Evolutionary conservation across 2,329 filamentous ascomycete genomes (phyloP).

Genomic region (Helminthosporium solani): DNA sequence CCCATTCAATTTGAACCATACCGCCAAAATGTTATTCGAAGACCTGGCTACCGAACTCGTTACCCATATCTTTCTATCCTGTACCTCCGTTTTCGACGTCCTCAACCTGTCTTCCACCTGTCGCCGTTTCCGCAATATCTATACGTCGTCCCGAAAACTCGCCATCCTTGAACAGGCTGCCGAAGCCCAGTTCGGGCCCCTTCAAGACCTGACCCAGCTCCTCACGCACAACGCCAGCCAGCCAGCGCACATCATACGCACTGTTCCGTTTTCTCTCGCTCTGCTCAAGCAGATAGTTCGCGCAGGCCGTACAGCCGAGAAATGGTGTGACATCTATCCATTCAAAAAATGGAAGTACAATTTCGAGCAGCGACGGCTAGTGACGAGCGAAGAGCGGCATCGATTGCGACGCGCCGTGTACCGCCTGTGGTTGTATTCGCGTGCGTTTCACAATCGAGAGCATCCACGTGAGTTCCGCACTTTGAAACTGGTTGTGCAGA

Average conservation of each 20-base stretch:
- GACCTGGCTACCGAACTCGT: conserved; percentile 60
- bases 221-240: conserved; percentile 62
- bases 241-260: conserved; percentile 55
- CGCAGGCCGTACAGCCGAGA: conserved; percentile 56
- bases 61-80: conserved; percentile 57
- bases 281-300: conserved; percentile 57
- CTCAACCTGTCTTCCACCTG: conserved; percentile 57
- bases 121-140: conserved; percentile 55
- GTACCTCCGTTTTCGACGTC: conserved; percentile 54
- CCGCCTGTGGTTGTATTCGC: conserved; percentile 60
- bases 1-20: conserved; percentile 2
- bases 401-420: conserved; percentile 59
- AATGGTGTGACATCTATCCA: conserved; percentile 63
- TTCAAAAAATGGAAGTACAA: conserved; percentile 63
- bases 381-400: conserved; percentile 53
- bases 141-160: conserved; percentile 55
- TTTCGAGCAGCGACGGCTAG: conserved; percentile 56
- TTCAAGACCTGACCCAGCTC: conserved; percentile 60
- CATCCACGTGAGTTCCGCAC: conserved; percentile 54
- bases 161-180: conserved; percentile 55
- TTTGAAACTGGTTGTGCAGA: conserved; percentile 48
- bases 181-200: conserved; percentile 58
- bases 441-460: conserved; percentile 57
- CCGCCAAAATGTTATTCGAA: conserved; percentile 54
- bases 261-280: conserved; percentile 55